Conservation (phyloP, 352 stramenopile genomes). For the Globisporangium acanthophoron region DNA sequence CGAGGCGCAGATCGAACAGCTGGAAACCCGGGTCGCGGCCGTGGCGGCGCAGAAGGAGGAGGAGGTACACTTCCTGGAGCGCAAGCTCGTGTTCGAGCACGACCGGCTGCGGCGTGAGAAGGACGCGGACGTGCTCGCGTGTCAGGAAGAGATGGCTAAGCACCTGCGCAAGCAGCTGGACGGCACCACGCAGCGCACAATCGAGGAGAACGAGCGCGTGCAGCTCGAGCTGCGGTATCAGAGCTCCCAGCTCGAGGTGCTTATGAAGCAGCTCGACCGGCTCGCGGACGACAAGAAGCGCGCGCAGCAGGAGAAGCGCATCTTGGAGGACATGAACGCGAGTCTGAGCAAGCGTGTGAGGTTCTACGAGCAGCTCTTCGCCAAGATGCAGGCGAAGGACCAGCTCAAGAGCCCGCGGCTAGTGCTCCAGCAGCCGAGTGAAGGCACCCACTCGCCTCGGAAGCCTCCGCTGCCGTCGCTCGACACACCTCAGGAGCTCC, state of each 20-base stretch:
- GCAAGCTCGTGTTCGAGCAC: conserved; percentile 59
- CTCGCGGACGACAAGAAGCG: conserved; percentile 31
- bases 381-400: conserved; percentile 55
- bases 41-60: conserved; percentile 37
- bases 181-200: conserved; percentile 50
- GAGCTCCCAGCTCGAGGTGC: conserved; percentile 43
- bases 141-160: conserved; percentile 37
- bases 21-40: conserved; percentile 20
- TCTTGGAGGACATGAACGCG: conserved; percentile 62
- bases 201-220: conserved; percentile 59
- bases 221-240: conserved; percentile 61
- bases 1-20: conserved; percentile 20
- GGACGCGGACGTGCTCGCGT: conserved; percentile 32
- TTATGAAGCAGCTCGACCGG: conserved; percentile 46
- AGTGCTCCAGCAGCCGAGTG: neutral
- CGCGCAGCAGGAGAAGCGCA: conserved; percentile 36
- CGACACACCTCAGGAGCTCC: neutral
- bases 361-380: conserved; percentile 66
- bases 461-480: conserved; percentile 32
- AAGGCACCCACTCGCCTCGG: conserved; percentile 11
- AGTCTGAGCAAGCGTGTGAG: conserved; percentile 52
- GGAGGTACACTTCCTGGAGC: conserved; percentile 38
- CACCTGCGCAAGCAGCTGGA: conserved; percentile 55
- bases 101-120: conserved; percentile 47
- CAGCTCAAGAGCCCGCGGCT: conserved; percentile 16